Conservation (phyloP, 2,329 filamentous ascomycete species). For the Xylariaceae sp. region DNA sequence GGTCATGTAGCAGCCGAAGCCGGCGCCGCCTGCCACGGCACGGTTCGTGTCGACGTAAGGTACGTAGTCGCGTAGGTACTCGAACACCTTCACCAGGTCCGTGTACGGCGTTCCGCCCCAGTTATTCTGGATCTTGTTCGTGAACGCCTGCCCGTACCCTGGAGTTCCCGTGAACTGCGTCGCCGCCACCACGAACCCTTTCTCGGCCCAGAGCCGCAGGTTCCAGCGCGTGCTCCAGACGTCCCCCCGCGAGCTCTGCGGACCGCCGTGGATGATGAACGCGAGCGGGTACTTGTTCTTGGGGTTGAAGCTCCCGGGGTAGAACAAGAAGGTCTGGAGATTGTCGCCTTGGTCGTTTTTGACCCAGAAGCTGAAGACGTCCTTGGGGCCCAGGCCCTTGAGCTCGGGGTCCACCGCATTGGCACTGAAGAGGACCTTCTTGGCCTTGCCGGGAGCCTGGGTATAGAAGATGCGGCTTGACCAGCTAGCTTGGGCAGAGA, state of each 20-base stretch:
- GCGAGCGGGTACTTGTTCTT: constrained; percentile 12
- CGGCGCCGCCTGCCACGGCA: constrained; percentile 12
- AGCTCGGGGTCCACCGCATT: constrained; percentile 14
- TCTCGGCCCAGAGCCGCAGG: constrained; percentile 14
- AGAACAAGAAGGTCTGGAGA: constrained; percentile 14
- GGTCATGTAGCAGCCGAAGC: constrained; percentile 14
- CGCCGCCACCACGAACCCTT: constrained; percentile 13
- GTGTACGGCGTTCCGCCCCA: constrained; percentile 16
- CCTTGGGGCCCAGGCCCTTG: constrained; percentile 8
- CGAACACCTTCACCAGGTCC: constrained; percentile 12
- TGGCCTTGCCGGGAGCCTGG: constrained; percentile 7
- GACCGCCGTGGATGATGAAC: constrained; percentile 14
- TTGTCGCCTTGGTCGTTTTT: constrained; percentile 13
- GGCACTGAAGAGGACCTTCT: constrained; percentile 11
- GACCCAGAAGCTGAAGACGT: constrained; percentile 13
- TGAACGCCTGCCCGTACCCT: constrained; percentile 14
- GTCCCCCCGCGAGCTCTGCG: constrained; percentile 13
- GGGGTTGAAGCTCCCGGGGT: constrained; percentile 10
- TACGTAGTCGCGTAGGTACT: constrained; percentile 13
- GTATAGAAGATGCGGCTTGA: constrained; percentile 15
- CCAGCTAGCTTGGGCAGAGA: constrained; percentile 14
- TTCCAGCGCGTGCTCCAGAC: constrained; percentile 13
- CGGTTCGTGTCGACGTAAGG: constrained; percentile 13
- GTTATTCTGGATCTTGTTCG: constrained; percentile 15
- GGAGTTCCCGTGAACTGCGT: constrained; percentile 13